Percentiles rank a stretch among this genome's conserved stretches.
Evolutionary conservation across 495 filamentous ascomycete species (phyloP).

Genomic region (Penicillium coprophilum): DNA sequence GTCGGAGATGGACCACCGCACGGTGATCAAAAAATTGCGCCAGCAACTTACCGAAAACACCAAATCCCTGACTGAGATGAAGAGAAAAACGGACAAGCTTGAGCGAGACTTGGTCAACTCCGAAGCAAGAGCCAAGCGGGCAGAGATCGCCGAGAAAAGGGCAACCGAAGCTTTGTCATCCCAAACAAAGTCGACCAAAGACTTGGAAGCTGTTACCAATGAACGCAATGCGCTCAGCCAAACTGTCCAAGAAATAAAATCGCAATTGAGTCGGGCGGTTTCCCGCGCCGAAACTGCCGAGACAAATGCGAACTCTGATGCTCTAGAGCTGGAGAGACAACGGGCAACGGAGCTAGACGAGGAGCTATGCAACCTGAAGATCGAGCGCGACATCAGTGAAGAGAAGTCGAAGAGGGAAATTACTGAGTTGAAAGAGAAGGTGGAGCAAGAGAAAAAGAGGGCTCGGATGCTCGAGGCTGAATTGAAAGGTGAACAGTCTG

Average conservation of each 20-base stretch:
- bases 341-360: slow-evolving; percentile 69
- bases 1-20: slow-evolving; percentile 78
- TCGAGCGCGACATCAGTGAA: slow-evolving; percentile 72
- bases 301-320: slow-evolving; percentile 62
- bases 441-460: slow-evolving; percentile 72
- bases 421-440: slow-evolving; percentile 64
- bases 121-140: slow-evolving; percentile 60
- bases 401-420: slow-evolving; percentile 71
- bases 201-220: slow-evolving; percentile 62
- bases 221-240: slow-evolving; percentile 67
- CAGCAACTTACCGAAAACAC: slow-evolving; percentile 61
- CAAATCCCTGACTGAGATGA: slow-evolving; percentile 45
- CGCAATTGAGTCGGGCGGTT: slow-evolving; percentile 66
- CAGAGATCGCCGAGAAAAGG: slow-evolving; percentile 65
- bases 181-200: slow-evolving; percentile 66
- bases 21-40: slow-evolving; percentile 80
- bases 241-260: slow-evolving; percentile 67
- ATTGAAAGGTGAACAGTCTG: slow-evolving; percentile 73
- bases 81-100: slow-evolving; percentile 62
- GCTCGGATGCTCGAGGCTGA: slow-evolving; percentile 71
- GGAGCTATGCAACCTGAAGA: slow-evolving; percentile 64
- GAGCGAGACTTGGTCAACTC: slow-evolving; percentile 60
- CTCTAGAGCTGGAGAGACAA: slow-evolving; percentile 67
- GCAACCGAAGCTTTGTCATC: slow-evolving; percentile 62
- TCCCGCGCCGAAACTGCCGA: slow-evolving; percentile 68